Evolutionary conservation across 1,284 basidiomycete species (phyloP).

Genomic region (Marasmius oreades): DNA sequence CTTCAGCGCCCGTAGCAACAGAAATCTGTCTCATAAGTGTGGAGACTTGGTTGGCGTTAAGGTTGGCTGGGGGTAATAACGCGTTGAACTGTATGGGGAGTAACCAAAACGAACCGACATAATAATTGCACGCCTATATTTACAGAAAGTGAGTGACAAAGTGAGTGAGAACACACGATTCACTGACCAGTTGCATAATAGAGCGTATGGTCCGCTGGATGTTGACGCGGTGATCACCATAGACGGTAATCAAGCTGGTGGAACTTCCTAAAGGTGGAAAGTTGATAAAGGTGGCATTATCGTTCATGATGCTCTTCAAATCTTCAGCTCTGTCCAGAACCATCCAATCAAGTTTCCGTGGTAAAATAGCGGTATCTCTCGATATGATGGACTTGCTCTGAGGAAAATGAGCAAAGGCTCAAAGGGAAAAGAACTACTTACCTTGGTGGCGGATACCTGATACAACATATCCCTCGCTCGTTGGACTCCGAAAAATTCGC

Average conservation of each 20-base stretch:
- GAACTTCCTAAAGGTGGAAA: slow-evolving; percentile 91
- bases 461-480: slow-evolving; percentile 93
- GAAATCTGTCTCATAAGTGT: slow-evolving; percentile 86
- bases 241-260: slow-evolving; percentile 90
- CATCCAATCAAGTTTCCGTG: slow-evolving; percentile 98
- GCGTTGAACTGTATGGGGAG: slow-evolving; percentile 93
- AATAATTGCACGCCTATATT: slow-evolving; percentile 87
- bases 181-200: slow-evolving; percentile 91
- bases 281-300: slow-evolving; percentile 95
- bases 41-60: slow-evolving; percentile 84
- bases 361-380: slow-evolving; percentile 89
- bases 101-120: slow-evolving; percentile 95
- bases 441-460: slow-evolving; percentile 85
- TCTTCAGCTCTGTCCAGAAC: slow-evolving; percentile 91
- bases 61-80: slow-evolving; percentile 75
- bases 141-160: slow-evolving; percentile 11
- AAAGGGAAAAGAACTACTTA: slow-evolving; percentile 29
- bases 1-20: slow-evolving; percentile 85
- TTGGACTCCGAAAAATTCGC: slow-evolving; percentile 96
- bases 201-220: slow-evolving; percentile 94
- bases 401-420: neutral
- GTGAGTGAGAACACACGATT: neutral
- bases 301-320: slow-evolving; percentile 88
- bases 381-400: slow-evolving; percentile 91
- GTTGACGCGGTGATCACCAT: slow-evolving; percentile 92